These are phyloP conservation scores for Ziziphus jujuba DNA, from an alignment of 306 rosid genomes.

Conservation along the genomic window DNA sequence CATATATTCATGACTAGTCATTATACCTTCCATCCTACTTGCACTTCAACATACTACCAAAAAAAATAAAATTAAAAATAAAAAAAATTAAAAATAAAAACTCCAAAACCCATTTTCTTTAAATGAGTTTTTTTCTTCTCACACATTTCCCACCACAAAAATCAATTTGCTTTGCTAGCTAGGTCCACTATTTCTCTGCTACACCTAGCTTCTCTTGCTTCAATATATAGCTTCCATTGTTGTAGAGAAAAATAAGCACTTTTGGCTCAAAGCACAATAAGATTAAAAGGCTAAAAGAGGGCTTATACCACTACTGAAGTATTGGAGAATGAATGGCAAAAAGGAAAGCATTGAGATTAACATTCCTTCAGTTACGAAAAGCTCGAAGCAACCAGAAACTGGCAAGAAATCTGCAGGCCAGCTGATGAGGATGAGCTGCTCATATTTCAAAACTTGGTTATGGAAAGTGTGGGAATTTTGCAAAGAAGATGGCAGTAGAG, in stretches of 20 bases:
- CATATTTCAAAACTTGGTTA: slow-evolving; percentile 23
- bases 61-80: too few species aligned
- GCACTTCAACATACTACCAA: slow-evolving; percentile 15
- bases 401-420: slow-evolving; percentile 19
- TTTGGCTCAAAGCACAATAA: not conserved
- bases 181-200: not conserved
- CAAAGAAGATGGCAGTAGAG: slow-evolving; percentile 57
- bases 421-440: not conserved
- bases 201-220: not conserved
- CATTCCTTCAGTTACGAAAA: slow-evolving; percentile 36
- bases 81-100: too few species aligned
- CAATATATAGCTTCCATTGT: not conserved
- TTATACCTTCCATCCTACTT: slow-evolving; percentile 34
- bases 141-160: slow-evolving; percentile 6
- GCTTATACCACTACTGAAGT: not conserved
- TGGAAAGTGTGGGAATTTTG: slow-evolving; percentile 42
- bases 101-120: slow-evolving; percentile 31
- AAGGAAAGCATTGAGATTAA: slow-evolving; percentile 43
- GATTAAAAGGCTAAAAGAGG: not conserved
- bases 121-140: slow-evolving; percentile 19
- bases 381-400: slow-evolving; percentile 1
- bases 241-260: not conserved
- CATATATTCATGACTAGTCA: slow-evolving; percentile 31
- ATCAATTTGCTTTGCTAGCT: not conserved
- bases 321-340: slow-evolving; percentile 55